phyloP scores from a whole-genome alignment of 106 monocot genomes.

The Hemerocallis citrina region DNA sequence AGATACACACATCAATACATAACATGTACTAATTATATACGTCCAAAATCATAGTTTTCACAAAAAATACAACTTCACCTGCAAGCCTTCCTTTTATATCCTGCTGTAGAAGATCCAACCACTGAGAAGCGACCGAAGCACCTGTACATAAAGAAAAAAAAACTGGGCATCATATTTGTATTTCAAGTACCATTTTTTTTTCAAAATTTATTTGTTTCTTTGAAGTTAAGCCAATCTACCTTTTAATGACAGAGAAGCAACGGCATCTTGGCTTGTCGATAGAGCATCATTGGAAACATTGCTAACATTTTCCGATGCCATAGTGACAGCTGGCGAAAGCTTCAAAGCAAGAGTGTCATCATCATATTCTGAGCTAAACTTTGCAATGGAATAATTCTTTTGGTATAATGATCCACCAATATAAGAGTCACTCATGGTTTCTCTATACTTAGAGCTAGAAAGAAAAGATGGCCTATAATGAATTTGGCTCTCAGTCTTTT shows the following conservation, averaged over 20 bases:
- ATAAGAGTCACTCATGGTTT: neutral
- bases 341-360: slow-evolving; percentile 34
- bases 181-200: no score
- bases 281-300: slow-evolving; percentile 29
- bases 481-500: slow-evolving; percentile 23
- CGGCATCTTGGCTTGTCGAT: slow-evolving; percentile 24
- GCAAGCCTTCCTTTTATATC: slow-evolving; percentile 75
- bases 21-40: neutral
- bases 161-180: no score
- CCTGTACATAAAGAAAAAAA: slow-evolving; percentile 30
- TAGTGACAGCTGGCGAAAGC: slow-evolving; percentile 28
- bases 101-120: slow-evolving; percentile 73
- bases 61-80: slow-evolving; percentile 29
- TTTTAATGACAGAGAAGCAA: slow-evolving; percentile 53
- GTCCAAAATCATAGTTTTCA: neutral
- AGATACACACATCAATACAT: slow-evolving; percentile 2
- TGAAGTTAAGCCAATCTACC: slow-evolving; percentile 24
- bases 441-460: neutral
- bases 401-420: neutral
- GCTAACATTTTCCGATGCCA: slow-evolving; percentile 23
- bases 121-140: slow-evolving; percentile 71
- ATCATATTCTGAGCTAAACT: slow-evolving; percentile 13
- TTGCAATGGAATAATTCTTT: slow-evolving; percentile 5
- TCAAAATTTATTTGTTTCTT: no score
- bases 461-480: neutral